These are phyloP conservation scores for Dillenia turbinata DNA, from an alignment of 164 flowering plant species.

Conservation along the genomic window DNA sequence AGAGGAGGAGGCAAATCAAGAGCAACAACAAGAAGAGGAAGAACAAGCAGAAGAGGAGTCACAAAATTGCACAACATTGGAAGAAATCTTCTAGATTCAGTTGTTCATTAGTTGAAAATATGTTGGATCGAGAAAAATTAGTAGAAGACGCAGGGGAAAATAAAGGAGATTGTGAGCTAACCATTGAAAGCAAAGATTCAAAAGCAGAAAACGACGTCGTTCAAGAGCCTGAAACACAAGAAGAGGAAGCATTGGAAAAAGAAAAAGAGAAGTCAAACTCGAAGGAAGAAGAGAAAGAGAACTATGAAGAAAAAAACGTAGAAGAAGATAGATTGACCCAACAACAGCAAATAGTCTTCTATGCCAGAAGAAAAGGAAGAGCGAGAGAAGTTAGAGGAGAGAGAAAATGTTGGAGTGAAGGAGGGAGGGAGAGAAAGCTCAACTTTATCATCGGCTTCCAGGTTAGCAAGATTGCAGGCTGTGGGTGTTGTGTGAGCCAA, in stretches of 20 bases:
- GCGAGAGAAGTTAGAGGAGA: not conserved
- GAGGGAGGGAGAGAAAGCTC: conserved; percentile 4
- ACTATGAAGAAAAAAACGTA: not conserved
- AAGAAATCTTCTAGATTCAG: not conserved
- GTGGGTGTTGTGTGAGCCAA: conserved; percentile 95
- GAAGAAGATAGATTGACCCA: not conserved
- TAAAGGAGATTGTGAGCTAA: not conserved
- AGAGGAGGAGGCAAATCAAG: conserved; percentile 6
- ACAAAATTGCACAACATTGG: not conserved
- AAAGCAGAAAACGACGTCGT: conserved; percentile 11
- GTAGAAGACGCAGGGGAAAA: conserved; percentile 9
- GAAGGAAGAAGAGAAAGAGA: conserved; percentile 2
- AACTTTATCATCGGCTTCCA: no score
- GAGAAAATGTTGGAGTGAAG: not conserved
- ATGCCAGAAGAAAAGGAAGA: not conserved
- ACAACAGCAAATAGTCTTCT: no score
- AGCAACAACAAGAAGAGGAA: conserved; percentile 7
- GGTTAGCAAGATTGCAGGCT: conserved; percentile 66
- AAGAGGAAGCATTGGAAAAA: conserved; percentile 2
- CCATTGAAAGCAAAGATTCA: conserved; percentile 6
- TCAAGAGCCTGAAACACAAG: not conserved
- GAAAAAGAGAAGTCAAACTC: not conserved
- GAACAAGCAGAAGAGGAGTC: conserved; percentile 4
- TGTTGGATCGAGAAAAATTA: conserved; percentile 14
- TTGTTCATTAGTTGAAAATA: conserved; percentile 12